Evolutionary conservation across 2,329 filamentous ascomycete species (phyloP).

Genomic region (Xylaria multiplex): DNA sequence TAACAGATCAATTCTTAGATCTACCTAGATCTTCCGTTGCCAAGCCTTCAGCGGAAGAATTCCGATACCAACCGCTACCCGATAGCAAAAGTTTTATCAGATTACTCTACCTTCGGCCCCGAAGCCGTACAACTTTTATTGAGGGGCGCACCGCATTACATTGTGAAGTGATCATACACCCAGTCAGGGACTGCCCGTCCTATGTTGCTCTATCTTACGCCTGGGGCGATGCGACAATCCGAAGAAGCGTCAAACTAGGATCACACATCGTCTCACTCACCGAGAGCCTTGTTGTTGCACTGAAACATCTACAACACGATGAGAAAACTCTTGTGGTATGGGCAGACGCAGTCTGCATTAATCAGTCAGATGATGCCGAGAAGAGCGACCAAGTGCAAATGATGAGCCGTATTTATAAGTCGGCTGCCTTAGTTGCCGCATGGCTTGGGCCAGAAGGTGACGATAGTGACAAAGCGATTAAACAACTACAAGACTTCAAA

Average conservation of each 20-base stretch:
- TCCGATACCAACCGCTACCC: conserved; percentile 2
- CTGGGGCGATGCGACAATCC: not conserved
- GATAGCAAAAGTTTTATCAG: not conserved
- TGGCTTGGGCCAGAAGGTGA: not conserved
- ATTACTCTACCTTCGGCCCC: not conserved
- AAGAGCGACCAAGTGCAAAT: not conserved
- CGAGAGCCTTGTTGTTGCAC: not conserved
- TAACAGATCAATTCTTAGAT: not conserved
- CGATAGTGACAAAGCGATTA: not conserved
- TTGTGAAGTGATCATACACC: conserved; percentile 3
- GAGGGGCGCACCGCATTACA: not conserved
- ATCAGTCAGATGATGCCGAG: not conserved
- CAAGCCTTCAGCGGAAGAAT: not conserved
- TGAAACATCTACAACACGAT: not conserved
- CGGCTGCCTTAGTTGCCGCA: not conserved
- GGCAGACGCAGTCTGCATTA: not conserved
- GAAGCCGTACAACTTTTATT: not conserved
- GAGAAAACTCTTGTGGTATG: not conserved
- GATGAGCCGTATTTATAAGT: not conserved
- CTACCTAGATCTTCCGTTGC: not conserved
- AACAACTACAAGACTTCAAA: not conserved
- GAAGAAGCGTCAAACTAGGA: not conserved
- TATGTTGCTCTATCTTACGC: conserved; percentile 11
- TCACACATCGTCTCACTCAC: not conserved
- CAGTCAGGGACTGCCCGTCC: conserved; percentile 2